A percentile compares a stretch with the other conserved stretches of the same genome.
phyloP scores from a whole-genome alignment of 192 early-diverging fungal species.

The Coemansia sp. region DNA sequence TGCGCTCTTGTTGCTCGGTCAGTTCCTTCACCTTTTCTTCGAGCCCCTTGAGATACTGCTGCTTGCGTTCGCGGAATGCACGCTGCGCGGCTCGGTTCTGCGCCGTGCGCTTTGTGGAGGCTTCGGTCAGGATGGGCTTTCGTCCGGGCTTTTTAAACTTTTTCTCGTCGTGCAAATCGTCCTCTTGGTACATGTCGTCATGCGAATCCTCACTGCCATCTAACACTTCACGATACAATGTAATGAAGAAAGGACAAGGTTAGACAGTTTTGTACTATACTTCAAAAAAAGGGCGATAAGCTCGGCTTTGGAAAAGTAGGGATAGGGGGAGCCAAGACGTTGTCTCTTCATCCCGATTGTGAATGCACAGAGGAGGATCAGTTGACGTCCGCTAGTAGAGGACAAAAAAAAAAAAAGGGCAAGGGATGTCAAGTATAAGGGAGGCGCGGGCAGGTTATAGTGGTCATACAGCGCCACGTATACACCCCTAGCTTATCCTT shows the following conservation, averaged over 20 bases:
- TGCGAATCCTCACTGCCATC: slow-evolving; percentile 41
- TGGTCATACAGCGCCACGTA: not conserved
- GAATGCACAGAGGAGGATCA: not conserved
- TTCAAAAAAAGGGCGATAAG: not conserved
- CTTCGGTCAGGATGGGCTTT: slow-evolving; percentile 64
- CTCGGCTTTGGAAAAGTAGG: not conserved
- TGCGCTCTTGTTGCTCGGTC: slow-evolving; percentile 60
- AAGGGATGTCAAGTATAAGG: not conserved
- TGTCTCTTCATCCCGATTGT: not conserved
- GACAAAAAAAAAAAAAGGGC: not conserved
- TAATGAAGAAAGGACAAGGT: not conserved
- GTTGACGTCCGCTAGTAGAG: not conserved
- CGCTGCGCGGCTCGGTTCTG: slow-evolving; percentile 92
- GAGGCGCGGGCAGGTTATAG: not conserved
- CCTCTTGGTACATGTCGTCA: slow-evolving; percentile 56
- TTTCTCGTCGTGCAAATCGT: slow-evolving; percentile 54
- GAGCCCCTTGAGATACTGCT: slow-evolving; percentile 78
- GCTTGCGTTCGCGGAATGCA: slow-evolving; percentile 86
- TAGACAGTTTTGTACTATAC: not conserved
- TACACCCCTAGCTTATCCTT: not conserved
- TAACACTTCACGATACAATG: slow-evolving; percentile 8
- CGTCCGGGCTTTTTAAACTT: slow-evolving; percentile 64
- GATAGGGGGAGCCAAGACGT: not conserved
- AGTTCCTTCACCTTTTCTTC: slow-evolving; percentile 74
- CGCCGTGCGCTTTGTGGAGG: slow-evolving; percentile 71